Evolutionary conservation across 805 yeast genomes (phyloP).

Genomic region (Zygosaccharomyces lentus): DNA sequence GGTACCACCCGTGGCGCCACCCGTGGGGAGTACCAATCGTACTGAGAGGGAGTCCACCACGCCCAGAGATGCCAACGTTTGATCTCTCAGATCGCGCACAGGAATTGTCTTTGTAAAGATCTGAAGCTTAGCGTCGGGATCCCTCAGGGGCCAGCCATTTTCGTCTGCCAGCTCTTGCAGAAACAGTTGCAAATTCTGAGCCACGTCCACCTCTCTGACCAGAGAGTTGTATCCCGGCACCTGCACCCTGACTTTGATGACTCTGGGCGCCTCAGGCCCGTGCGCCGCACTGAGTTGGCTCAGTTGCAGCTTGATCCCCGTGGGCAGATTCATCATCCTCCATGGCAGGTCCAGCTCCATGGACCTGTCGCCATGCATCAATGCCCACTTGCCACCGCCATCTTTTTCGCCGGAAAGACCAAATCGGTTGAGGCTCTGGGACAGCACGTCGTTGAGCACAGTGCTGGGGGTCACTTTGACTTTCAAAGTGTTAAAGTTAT

Average conservation of each 20-base stretch:
- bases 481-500: slow-evolving; percentile 36
- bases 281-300: background rate
- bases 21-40: slow-evolving; percentile 2
- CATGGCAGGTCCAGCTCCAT: slow-evolving; percentile 41
- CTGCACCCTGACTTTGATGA: slow-evolving; percentile 34
- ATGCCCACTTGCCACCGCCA: slow-evolving; percentile 19
- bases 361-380: slow-evolving; percentile 32
- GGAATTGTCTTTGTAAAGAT: slow-evolving; percentile 21
- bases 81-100: slow-evolving; percentile 11
- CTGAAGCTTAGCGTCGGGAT: slow-evolving; percentile 18
- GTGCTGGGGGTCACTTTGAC: slow-evolving; percentile 36
- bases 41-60: slow-evolving; percentile 17
- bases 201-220: slow-evolving; percentile 24
- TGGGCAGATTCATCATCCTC: slow-evolving; percentile 41
- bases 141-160: slow-evolving; percentile 14
- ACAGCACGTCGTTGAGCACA: slow-evolving; percentile 37
- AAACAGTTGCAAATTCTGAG: slow-evolving; percentile 15
- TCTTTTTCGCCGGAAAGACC: slow-evolving; percentile 21
- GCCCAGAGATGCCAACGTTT: slow-evolving; percentile 20
- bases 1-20: background rate
- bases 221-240: slow-evolving; percentile 23
- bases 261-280: slow-evolving; percentile 3
- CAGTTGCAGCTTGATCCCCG: slow-evolving; percentile 42
- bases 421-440: slow-evolving; percentile 37
- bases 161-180: slow-evolving; percentile 16